Base-by-base conservation (phyloP, 805 yeast species). In the Cyberlindnera mississippiensis region DNA sequence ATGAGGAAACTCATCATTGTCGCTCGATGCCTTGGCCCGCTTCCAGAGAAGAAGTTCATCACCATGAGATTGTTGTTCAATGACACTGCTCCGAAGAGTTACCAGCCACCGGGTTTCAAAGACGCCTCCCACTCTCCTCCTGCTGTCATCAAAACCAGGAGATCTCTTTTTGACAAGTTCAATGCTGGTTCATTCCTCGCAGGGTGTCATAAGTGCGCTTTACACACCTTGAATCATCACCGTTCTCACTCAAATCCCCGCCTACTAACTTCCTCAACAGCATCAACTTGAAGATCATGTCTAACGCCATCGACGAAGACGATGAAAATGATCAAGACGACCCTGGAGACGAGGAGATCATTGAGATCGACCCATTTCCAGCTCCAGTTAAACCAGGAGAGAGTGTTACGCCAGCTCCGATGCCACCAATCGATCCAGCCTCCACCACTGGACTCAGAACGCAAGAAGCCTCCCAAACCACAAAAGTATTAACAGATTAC, bases 11-110 rank as follows among this genome's bases (percentile, higher is more conserved):
- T 80, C 38, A 73, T 79, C 16, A 62, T 76, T 1, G 56, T 72
- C 4, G 75, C 82, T 0, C 85, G 80, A 53, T 62, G 72, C 0
- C 59, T 78, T n/a, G 71, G 75, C 14, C 70, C 75, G 1, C 52
- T 77, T 19, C 82, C 83, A 1, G 57, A 60, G 1, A 63, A 69
- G 31, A 69, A 76, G 41, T 73, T 50, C 38, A 51, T 78, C 29
- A 63, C 74, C 1, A 66, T 78, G 68, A 65, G 76, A 44, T 56
- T 79, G 37, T 38, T 74, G 44, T 77, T 70, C 49, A 76, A 74
- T 44, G 75, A 75, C 3, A 42, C 37, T 3, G 69, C 76, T 28
- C 79, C 81, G 3, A 37, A 41, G 1, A 57, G 66, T 27, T 78
- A 73, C 48, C 80, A 77, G 50, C 80, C 82, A 1, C 60, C 63